Evolutionary conservation across 2,329 filamentous ascomycete species (phyloP).

Genomic region (Cladosporium velox): DNA sequence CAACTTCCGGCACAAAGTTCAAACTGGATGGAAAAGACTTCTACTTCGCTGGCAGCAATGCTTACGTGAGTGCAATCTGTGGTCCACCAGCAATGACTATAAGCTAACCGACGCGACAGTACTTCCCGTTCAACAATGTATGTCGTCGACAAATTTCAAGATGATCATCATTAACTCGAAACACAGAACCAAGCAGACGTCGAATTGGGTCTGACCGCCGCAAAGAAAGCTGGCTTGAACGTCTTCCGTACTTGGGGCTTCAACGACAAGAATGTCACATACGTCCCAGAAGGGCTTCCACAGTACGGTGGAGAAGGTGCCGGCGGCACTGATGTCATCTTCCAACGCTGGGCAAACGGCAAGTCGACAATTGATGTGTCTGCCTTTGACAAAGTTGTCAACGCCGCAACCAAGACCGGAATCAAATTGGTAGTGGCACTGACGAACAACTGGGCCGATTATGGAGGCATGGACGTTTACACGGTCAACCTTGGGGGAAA

Average conservation of each 20-base stretch:
- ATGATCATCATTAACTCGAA: constrained; percentile 32
- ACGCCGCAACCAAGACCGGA: constrained; percentile 51
- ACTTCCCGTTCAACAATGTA: constrained; percentile 53
- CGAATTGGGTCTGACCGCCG: constrained; percentile 49
- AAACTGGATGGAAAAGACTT: constrained; percentile 57
- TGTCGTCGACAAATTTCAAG: constrained; percentile 38
- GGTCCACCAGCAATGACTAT: not conserved
- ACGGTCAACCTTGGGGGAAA: constrained; percentile 56
- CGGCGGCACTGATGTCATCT: constrained; percentile 49
- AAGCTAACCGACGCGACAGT: not conserved
- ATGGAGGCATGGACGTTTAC: constrained; percentile 62
- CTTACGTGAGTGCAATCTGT: constrained; percentile 46
- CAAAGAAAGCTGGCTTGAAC: constrained; percentile 52
- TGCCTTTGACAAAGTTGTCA: constrained; percentile 55
- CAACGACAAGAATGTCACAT: constrained; percentile 58
- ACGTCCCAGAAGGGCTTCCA: constrained; percentile 48
- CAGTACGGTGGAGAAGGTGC: constrained; percentile 56
- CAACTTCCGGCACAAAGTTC: constrained; percentile 53
- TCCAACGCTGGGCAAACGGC: constrained; percentile 53
- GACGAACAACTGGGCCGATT: constrained; percentile 63
- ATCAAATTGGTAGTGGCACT: constrained; percentile 58
- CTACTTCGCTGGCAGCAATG: constrained; percentile 60
- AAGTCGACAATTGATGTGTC: constrained; percentile 47
- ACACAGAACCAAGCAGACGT: constrained; percentile 47
- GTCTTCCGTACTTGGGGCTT: constrained; percentile 62